Conservation (phyloP, 768 basidiomycete genomes). For the Lactifluus piperatus region DNA sequence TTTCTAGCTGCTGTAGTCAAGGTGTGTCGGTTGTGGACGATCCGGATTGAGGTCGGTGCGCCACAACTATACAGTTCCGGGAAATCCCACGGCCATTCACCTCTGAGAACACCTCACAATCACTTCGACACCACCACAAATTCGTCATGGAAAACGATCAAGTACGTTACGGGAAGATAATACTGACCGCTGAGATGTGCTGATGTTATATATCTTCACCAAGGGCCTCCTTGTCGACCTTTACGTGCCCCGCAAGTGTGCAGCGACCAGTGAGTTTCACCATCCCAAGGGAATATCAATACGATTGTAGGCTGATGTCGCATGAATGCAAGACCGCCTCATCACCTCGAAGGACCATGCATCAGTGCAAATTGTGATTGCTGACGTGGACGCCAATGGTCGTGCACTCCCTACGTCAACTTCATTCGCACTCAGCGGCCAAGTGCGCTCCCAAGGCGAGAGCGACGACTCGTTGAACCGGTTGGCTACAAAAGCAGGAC, state of each 20-base stretch:
- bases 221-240: slow-evolving; percentile 99
- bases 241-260: slow-evolving; percentile 99
- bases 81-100: not conserved
- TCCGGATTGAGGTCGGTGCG: not conserved
- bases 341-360: slow-evolving; percentile 99
- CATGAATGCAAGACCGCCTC: slow-evolving; percentile 63
- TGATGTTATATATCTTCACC: not conserved
- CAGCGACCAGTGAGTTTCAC: slow-evolving; percentile 84
- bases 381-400: slow-evolving; percentile 88
- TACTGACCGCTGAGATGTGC: not conserved
- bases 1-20: too few relatives aligned
- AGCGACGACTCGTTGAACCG: slow-evolving; percentile 95
- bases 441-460: slow-evolving; percentile 92
- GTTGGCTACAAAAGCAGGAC: slow-evolving; percentile 87
- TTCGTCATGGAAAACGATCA: slow-evolving; percentile 83
- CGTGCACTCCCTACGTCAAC: slow-evolving; percentile 70
- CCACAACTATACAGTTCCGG: slow-evolving; percentile 21
- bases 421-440: slow-evolving; percentile 91
- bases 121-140: not conserved
- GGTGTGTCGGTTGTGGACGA: too few relatives aligned
- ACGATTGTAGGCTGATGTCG: not conserved
- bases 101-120: not conserved
- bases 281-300: not conserved
- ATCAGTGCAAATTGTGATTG: slow-evolving; percentile 92
- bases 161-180: slow-evolving; percentile 34